phyloP scores from a whole-genome alignment of 208 protist species.

The Crithidia bombi region DNA sequence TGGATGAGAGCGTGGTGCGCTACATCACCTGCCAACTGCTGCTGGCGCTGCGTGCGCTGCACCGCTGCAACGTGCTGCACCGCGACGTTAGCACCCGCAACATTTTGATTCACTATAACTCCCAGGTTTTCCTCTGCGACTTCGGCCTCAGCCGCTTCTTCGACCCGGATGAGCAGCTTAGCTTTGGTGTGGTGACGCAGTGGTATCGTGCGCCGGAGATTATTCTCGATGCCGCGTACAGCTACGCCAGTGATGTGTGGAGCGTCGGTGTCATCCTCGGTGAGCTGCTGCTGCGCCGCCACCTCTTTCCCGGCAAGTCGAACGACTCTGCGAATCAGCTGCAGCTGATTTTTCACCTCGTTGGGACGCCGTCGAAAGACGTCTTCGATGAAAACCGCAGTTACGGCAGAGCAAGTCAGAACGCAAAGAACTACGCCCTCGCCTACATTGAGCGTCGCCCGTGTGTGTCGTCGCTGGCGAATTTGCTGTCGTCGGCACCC shows the following conservation, averaged over 20 bases:
- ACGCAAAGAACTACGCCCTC: conserved; percentile 85
- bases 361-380: conserved; percentile 93
- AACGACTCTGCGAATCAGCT: conserved; percentile 96
- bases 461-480: conserved; percentile 53
- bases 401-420: conserved; percentile 90
- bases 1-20: conserved; percentile 82
- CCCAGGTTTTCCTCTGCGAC: conserved; percentile 90
- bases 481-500: conserved; percentile 54
- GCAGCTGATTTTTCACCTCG: conserved; percentile 90
- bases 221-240: conserved; percentile 89
- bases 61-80: conserved; percentile 81
- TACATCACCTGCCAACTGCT: conserved; percentile 90
- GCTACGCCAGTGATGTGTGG: conserved; percentile 89
- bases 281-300: conserved; percentile 88
- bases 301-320: conserved; percentile 92
- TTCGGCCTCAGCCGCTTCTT: conserved; percentile 93
- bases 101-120: conserved; percentile 89
- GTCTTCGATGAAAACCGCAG: conserved; percentile 71
- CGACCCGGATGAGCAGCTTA: conserved; percentile 92
- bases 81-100: conserved; percentile 91
- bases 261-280: conserved; percentile 92
- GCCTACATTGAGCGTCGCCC: conserved; percentile 68
- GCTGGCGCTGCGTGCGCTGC: conserved; percentile 90
- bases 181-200: conserved; percentile 91
- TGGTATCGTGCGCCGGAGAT: conserved; percentile 94